Base-by-base conservation (phyloP, 352 stramenopile genomes). In the Phytopythium sindhum region DNA sequence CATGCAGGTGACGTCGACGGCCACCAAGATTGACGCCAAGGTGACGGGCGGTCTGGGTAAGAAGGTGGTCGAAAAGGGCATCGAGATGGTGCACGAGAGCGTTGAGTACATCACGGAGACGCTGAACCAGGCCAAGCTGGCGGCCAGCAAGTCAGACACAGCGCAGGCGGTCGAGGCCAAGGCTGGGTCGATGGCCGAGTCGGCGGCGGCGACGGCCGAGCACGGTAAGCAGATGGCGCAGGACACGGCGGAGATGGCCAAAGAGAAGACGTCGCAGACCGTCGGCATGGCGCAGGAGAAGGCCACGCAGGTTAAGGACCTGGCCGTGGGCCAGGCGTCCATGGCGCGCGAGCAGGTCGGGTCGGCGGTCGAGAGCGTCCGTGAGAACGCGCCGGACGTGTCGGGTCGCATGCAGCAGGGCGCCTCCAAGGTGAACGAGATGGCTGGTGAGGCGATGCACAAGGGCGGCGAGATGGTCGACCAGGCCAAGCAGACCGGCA, bases 101-200 rank as follows among this genome's bases (percentile, higher is more conserved):
- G 72, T 90, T 24, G 85, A 75, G 35, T 93, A 93, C 65, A 74
- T 89, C 24, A 80, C 76, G 24, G 77, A 89, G 57, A 84, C 77
- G 45, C 66, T 91, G 39, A 63, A 84, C 10, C 82, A 89, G 12
- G 78, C 80, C 5, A 89, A 88, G 60, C 33, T 83, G 8, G 69
- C 71, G 4, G 80, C 82, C 4, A 76, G 70, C 61, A 70, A 84
- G 37, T 87, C 80, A 24, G 57, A 70, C 1, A 72, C 73, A 12
- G 77, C 74, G 9, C 72, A 81, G 53, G 60, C 50, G 58, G 69
- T 74, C 1, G 79, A 89, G 59, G 47, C 69, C 29, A 75, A 78
- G 35, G 72, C 64, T 15, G 69, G 66, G 29, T n/a, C 60, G 26
- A 60, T 65, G 21, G 65, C 68, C 26, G 65, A 62, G 10, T 67